phyloP scores from a whole-genome alignment of 805 yeast genomes.

The Yarrowia sp. region DNA sequence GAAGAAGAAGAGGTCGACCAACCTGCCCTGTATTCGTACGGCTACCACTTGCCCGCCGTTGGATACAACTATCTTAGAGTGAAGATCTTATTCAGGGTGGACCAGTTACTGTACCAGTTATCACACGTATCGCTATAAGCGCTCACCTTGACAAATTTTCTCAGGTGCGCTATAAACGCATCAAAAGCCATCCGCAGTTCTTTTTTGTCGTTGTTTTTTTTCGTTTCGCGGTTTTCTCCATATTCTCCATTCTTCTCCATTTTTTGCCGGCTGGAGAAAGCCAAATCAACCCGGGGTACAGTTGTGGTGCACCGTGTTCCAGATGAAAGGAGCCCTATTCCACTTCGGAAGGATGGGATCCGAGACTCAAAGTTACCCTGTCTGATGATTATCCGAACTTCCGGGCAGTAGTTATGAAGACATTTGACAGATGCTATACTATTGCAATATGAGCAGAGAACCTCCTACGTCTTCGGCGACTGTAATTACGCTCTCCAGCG shows the following conservation, averaged over 20 bases:
- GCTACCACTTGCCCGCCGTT: no score
- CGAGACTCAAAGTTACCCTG: slow-evolving; percentile 35
- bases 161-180: slow-evolving; percentile 16
- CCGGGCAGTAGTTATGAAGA: neutral
- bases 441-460: no score
- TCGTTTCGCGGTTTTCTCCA: neutral
- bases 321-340: slow-evolving; percentile 30
- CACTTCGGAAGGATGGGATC: slow-evolving; percentile 35
- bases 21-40: no score
- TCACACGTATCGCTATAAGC: no score
- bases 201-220: neutral
- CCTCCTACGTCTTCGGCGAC: no score
- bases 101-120: no score
- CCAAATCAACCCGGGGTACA: slow-evolving; percentile 38
- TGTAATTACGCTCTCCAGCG: no score
- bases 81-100: no score
- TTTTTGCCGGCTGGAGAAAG: slow-evolving; percentile 1
- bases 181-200: neutral
- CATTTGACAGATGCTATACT: no score
- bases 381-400: slow-evolving; percentile 34
- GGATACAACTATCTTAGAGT: no score
- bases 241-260: slow-evolving; percentile 3
- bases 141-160: no score
- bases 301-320: slow-evolving; percentile 1
- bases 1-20: no score